Evolutionary conservation across 495 filamentous ascomycete genomes (phyloP).

Genomic region (Penicillium ucsense): DNA sequence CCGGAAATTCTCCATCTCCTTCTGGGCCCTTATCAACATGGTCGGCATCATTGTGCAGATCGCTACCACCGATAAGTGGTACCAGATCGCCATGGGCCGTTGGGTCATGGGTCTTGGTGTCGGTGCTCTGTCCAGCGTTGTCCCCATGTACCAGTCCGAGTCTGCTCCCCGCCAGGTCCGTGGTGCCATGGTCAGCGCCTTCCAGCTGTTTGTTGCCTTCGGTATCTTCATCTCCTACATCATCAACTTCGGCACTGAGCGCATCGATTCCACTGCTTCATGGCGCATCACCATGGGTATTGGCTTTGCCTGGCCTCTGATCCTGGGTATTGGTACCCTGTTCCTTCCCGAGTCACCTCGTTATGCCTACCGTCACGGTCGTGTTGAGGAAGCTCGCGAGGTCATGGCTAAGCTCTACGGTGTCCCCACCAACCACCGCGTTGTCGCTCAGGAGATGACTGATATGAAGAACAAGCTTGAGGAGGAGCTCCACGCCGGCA

Average conservation of each 20-base stretch:
- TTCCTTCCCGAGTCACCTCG: constrained; percentile 67
- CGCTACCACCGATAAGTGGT: constrained; percentile 44
- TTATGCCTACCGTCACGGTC: constrained; percentile 56
- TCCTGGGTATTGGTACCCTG: constrained; percentile 60
- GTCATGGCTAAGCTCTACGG: constrained; percentile 67
- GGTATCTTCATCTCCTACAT: constrained; percentile 77
- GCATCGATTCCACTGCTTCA: constrained; percentile 42
- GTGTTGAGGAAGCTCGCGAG: constrained; percentile 51
- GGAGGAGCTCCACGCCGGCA: constrained; percentile 45
- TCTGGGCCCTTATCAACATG: constrained; percentile 53
- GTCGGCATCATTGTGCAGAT: constrained; percentile 63
- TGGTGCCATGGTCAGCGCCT: constrained; percentile 58
- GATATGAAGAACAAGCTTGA: constrained; percentile 55
- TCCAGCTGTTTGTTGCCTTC: constrained; percentile 82
- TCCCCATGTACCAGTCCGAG: constrained; percentile 69
- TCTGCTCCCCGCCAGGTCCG: constrained; percentile 56
- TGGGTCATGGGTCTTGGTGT: constrained; percentile 60
- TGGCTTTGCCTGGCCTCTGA: constrained; percentile 64
- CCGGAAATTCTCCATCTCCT: constrained; percentile 40
- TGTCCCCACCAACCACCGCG: constrained; percentile 50
- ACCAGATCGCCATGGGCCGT: constrained; percentile 44
- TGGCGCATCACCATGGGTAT: constrained; percentile 80
- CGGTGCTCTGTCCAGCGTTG: constrained; percentile 58
- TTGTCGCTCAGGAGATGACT: constrained; percentile 58
- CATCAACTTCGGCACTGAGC: constrained; percentile 69